Evolutionary conservation across 1,139 yeast species (phyloP).

Genomic region (Pichia sp.): DNA sequence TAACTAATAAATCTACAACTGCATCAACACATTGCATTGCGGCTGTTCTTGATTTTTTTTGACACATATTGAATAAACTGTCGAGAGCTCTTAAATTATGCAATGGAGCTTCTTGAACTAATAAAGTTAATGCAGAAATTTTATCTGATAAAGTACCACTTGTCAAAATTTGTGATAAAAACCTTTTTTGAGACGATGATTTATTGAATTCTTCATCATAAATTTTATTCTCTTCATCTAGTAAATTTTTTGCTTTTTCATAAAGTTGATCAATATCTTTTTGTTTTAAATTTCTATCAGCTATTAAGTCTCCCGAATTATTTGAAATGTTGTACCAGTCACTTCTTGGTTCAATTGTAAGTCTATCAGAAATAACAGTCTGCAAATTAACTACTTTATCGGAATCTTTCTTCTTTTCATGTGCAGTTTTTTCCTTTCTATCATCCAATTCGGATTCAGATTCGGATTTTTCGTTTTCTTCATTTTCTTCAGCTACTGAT

Average conservation of each 20-base stretch:
- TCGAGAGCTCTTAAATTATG: slow-evolving; percentile 85
- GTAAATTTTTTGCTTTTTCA: slow-evolving; percentile 58
- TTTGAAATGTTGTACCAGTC: slow-evolving; percentile 68
- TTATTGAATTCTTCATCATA: slow-evolving; percentile 75
- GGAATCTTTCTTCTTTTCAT: slow-evolving; percentile 26
- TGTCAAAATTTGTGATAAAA: slow-evolving; percentile 79
- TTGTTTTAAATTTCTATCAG: slow-evolving; percentile 39
- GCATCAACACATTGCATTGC: slow-evolving; percentile 89
- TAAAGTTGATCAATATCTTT: slow-evolving; percentile 50
- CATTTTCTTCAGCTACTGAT: slow-evolving; percentile 24
- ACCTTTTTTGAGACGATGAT: slow-evolving; percentile 79
- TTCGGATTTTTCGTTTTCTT: slow-evolving; percentile 31
- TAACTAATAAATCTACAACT: slow-evolving; percentile 74
- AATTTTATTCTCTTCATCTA: slow-evolving; percentile 64
- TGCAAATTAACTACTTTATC: slow-evolving; percentile 47
- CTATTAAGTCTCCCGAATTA: slow-evolving; percentile 23
- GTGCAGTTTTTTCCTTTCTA: slow-evolving; percentile 24
- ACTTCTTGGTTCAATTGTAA: slow-evolving; percentile 54
- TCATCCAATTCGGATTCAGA: slow-evolving; percentile 22
- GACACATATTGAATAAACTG: slow-evolving; percentile 68
- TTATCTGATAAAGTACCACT: slow-evolving; percentile 96
- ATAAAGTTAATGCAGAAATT: slow-evolving; percentile 85
- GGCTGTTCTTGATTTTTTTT: slow-evolving; percentile 89
- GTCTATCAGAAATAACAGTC: slow-evolving; percentile 50
- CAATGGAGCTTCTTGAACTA: slow-evolving; percentile 91